Conservation (phyloP, 2,329 filamentous ascomycete genomes). For the Capronia coronata region DNA sequence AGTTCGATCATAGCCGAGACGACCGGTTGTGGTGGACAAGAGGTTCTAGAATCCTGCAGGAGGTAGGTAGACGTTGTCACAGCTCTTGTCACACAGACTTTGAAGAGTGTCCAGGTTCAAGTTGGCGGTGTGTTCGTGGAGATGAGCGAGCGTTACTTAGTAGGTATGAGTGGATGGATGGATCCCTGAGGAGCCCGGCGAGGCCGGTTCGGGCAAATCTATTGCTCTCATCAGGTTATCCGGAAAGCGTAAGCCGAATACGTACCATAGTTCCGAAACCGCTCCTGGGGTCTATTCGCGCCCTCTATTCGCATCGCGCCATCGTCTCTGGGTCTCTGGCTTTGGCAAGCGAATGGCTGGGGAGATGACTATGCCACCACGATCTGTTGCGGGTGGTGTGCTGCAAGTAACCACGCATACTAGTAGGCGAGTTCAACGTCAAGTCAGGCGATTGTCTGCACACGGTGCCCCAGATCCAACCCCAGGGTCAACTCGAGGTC, state of each 20-base stretch:
- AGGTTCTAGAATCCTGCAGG: background rate
- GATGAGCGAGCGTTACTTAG: background rate
- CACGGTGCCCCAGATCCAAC: background rate
- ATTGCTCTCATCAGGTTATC: background rate
- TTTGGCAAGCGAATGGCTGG: slow-evolving; percentile 10
- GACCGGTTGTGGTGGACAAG: background rate
- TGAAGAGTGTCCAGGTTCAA: background rate
- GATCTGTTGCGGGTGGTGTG: background rate
- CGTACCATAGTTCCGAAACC: too few species aligned
- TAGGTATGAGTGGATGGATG: too few species aligned
- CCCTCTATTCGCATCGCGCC: too few species aligned
- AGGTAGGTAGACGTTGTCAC: background rate
- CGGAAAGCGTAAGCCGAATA: background rate
- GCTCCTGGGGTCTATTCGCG: too few species aligned
- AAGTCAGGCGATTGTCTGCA: background rate
- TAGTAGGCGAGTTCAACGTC: background rate
- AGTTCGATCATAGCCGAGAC: background rate
- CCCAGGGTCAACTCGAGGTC: too few species aligned
- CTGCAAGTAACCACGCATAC: background rate
- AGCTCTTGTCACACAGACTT: background rate
- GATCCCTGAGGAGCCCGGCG: background rate
- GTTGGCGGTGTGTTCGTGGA: background rate
- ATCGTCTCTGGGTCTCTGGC: slow-evolving; percentile 3
- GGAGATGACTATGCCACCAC: background rate
- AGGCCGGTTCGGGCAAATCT: background rate